phyloP scores from a whole-genome alignment of 2,329 filamentous ascomycete species.

The Aspergillus neoniger region DNA sequence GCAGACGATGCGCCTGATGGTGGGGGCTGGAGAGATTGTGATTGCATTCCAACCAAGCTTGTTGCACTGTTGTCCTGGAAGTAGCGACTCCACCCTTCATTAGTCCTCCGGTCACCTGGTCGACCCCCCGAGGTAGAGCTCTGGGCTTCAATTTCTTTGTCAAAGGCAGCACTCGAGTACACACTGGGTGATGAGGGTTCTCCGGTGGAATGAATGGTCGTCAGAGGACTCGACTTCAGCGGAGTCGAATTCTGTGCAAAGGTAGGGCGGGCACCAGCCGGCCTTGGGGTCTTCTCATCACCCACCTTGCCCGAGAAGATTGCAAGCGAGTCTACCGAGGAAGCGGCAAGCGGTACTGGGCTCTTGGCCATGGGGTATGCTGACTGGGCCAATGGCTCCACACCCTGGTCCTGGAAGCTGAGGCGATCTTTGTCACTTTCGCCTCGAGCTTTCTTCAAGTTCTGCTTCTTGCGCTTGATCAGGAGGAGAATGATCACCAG shows the following conservation, averaged over 20 bases:
- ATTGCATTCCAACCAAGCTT: slow-evolving; percentile 27
- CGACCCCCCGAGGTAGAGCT: slow-evolving; percentile 19
- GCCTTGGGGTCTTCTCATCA: slow-evolving; percentile 36
- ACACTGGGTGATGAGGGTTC: slow-evolving; percentile 25
- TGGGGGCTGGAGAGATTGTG: slow-evolving; percentile 22
- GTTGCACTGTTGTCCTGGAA: slow-evolving; percentile 43
- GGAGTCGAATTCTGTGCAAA: slow-evolving; percentile 23
- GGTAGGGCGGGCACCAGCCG: slow-evolving; percentile 22
- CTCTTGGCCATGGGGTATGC: slow-evolving; percentile 50
- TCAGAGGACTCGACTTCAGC: slow-evolving; percentile 30
- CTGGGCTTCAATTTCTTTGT: slow-evolving; percentile 24
- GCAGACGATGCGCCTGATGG: slow-evolving; percentile 23
- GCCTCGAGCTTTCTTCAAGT: slow-evolving; percentile 49
- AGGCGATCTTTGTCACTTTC: slow-evolving; percentile 58
- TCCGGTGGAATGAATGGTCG: slow-evolving; percentile 33
- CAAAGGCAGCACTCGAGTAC: slow-evolving; percentile 22
- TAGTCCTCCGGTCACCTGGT: slow-evolving; percentile 44
- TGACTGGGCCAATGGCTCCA: slow-evolving; percentile 45
- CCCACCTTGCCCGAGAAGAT: slow-evolving; percentile 43
- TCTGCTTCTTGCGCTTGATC: slow-evolving; percentile 62
- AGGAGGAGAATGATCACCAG: slow-evolving; percentile 72
- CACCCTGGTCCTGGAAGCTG: slow-evolving; percentile 48
- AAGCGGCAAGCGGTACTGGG: slow-evolving; percentile 35
- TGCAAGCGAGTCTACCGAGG: slow-evolving; percentile 43
- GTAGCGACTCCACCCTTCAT: slow-evolving; percentile 53